Evolutionary conservation across 148 eudicot genomes (phyloP).

Genomic region (Cornus suecica): DNA sequence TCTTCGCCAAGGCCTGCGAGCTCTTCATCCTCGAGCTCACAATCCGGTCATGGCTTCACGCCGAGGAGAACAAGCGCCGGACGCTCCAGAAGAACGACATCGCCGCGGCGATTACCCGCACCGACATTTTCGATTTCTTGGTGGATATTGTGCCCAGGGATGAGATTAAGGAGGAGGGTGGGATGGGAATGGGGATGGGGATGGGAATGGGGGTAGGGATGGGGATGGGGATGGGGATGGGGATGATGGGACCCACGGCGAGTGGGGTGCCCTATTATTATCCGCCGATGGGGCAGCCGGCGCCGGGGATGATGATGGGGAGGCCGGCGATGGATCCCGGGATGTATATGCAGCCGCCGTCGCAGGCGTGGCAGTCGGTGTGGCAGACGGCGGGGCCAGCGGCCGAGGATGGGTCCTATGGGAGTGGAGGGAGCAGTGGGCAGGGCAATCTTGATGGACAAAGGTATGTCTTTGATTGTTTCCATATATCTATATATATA

Average conservation of each 20-base stretch:
- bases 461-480: constrained; percentile 29
- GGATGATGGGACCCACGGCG: constrained; percentile 38
- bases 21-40: constrained; percentile 84
- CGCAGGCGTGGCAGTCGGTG: constrained; percentile 85
- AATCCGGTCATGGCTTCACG: constrained; percentile 77
- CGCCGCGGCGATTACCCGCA: constrained; percentile 72
- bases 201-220: neutral
- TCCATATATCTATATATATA: neutral
- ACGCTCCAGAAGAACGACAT: constrained; percentile 83
- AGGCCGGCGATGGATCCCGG: constrained; percentile 58
- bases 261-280: constrained; percentile 75
- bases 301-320: constrained; percentile 57
- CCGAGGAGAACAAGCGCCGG: constrained; percentile 79
- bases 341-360: constrained; percentile 47
- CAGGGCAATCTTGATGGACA: constrained; percentile 61
- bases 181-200: too few relatives aligned
- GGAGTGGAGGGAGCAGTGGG: constrained; percentile 30
- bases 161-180: constrained; percentile 60
- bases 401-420: constrained; percentile 48
- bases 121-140: constrained; percentile 79
- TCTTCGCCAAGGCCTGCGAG: constrained; percentile 90
- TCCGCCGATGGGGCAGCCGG: constrained; percentile 64
- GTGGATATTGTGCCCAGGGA: constrained; percentile 88
- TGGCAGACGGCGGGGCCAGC: constrained; percentile 51
- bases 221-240: constrained; percentile 1